These are phyloP conservation scores for Cladosporium oxysporum DNA, from an alignment of 2,329 filamentous ascomycete genomes.

Conservation along the genomic window DNA sequence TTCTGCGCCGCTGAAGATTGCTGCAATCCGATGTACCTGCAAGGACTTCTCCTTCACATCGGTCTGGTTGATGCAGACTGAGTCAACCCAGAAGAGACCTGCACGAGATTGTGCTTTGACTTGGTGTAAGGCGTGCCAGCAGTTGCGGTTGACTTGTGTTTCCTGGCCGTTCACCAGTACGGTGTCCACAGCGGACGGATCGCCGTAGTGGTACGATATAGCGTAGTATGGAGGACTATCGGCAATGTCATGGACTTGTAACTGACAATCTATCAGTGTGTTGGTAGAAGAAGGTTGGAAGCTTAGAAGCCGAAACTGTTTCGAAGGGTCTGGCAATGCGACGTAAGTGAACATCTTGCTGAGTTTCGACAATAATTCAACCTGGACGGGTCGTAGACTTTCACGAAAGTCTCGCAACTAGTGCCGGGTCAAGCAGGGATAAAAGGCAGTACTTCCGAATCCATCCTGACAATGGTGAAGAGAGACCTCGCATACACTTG, in stretches of 20 bases:
- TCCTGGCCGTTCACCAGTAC: neutral
- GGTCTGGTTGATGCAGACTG: slow-evolving; percentile 24
- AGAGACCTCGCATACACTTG: neutral
- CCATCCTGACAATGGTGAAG: neutral
- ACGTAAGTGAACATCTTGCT: neutral
- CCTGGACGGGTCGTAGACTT: neutral
- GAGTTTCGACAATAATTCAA: neutral
- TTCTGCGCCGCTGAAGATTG: slow-evolving; percentile 10
- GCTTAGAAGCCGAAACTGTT: neutral
- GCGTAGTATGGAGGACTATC: slow-evolving; percentile 3
- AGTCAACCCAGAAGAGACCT: slow-evolving; percentile 21
- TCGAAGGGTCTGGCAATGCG: neutral
- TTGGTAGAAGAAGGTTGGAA: neutral
- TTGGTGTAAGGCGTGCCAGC: slow-evolving; percentile 3
- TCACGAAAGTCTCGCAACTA: neutral
- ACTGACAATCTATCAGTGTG: neutral
- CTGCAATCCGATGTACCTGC: slow-evolving; percentile 23
- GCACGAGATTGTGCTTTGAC: neutral
- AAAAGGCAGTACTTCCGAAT: neutral
- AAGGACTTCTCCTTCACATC: slow-evolving; percentile 20
- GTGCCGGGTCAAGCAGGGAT: neutral
- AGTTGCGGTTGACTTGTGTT: neutral
- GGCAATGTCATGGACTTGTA: neutral
- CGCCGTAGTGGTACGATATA: slow-evolving; percentile 3
- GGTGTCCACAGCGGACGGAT: neutral